A percentile compares a stretch with the other conserved stretches of the same genome.
Conservation (phyloP, 2,329 filamentous ascomycete genomes). For the Dactylonectria macrodidyma region DNA sequence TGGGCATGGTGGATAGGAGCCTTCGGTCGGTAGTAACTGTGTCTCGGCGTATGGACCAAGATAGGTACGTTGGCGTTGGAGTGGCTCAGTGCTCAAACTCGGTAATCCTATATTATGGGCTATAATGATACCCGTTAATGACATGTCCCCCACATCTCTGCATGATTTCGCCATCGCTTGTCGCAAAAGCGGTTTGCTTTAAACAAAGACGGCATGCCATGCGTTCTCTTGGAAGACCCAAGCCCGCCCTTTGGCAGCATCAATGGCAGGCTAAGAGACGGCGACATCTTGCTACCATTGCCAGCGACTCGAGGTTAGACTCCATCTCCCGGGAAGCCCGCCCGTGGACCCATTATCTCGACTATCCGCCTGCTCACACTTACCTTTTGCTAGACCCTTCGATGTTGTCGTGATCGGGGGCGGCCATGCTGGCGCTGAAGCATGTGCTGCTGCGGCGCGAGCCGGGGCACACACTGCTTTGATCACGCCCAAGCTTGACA, state of each 20-base stretch:
- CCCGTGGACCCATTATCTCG: neutral
- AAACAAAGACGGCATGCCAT: conserved; percentile 45
- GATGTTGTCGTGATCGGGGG: conserved; percentile 97
- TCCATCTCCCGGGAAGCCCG: conserved; percentile 6
- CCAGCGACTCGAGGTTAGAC: conserved; percentile 49
- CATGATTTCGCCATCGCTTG: conserved; percentile 26
- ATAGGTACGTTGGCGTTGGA: too few species aligned
- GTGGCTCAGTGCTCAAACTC: neutral
- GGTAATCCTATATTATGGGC: conserved; percentile 33
- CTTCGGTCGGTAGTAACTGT: neutral
- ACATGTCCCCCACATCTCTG: neutral
- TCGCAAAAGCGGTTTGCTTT: conserved; percentile 36
- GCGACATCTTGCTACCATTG: conserved; percentile 51
- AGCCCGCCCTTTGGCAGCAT: conserved; percentile 37
- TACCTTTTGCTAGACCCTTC: conserved; percentile 69
- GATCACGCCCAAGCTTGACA: conserved; percentile 88
- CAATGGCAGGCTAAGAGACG: conserved; percentile 33
- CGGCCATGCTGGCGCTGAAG: conserved; percentile 95
- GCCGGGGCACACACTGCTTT: conserved; percentile 91
- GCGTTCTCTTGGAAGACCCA: conserved; percentile 47
- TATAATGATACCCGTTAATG: conserved; percentile 30
- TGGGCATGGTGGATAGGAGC: neutral
- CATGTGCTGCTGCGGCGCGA: conserved; percentile 90
- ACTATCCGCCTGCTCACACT: conserved; percentile 28
- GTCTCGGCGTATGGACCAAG: too few species aligned